Conservation (phyloP, 352 stramenopile species). For the Plasmopara halstedii region DNA sequence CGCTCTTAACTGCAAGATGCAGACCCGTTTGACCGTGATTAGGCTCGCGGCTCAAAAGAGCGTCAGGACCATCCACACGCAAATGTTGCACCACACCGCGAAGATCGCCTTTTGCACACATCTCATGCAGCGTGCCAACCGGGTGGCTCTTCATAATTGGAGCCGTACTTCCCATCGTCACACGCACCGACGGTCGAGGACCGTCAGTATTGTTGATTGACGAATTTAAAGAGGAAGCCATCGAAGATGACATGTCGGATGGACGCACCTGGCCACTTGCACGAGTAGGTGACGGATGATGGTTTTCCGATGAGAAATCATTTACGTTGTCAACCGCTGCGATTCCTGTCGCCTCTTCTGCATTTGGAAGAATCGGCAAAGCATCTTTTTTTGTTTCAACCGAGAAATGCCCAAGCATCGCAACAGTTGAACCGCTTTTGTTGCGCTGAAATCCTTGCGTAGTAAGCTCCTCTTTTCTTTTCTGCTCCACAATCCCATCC, state of each 20-base stretch:
- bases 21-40: conserved; percentile 82
- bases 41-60: conserved; percentile 58
- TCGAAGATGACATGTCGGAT: conserved; percentile 26
- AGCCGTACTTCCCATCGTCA: conserved; percentile 61
- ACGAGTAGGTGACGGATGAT: conserved; percentile 23
- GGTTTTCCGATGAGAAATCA: conserved; percentile 26
- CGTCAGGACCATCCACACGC: conserved; percentile 59
- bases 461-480: conserved; percentile 12
- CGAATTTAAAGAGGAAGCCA: conserved; percentile 24
- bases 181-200: conserved; percentile 52
- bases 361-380: conserved; percentile 51
- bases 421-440: conserved; percentile 54
- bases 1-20: conserved; percentile 77
- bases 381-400: conserved; percentile 41
- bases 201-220: conserved; percentile 35
- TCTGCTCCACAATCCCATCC: neutral
- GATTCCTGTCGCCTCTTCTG: conserved; percentile 42
- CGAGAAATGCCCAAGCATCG: conserved; percentile 69
- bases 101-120: conserved; percentile 76
- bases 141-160: conserved; percentile 73
- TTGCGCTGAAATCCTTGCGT: conserved; percentile 26
- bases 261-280: conserved; percentile 27
- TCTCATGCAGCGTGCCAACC: conserved; percentile 71
- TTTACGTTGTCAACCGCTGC: conserved; percentile 48
- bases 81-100: conserved; percentile 69